Base-by-base conservation (phyloP, 1,284 basidiomycete species). In the Flammula alnicola region DNA sequence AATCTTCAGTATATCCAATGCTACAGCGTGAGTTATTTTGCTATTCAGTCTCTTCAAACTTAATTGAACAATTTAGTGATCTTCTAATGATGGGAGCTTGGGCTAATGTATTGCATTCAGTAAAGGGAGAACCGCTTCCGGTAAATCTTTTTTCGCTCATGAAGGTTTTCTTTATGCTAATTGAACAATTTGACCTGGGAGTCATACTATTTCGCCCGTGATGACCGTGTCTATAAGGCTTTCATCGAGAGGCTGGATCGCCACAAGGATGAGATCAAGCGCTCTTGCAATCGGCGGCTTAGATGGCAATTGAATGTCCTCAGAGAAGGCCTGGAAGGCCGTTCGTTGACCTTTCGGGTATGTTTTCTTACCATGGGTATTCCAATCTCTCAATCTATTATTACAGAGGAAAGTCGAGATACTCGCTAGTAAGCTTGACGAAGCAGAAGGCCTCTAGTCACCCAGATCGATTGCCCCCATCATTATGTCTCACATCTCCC, bases 181-280 rank as follows among this genome's bases (percentile, higher is more conserved):
- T 38, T 44, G 38, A 30, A 19, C 17, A 4, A 16, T 43, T 20
- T 31, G 25, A 19, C 37, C 29, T 42, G 45, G 38, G 33, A 92
- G 90, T 73, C 80, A 14, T 91, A 84, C 52, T 90, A 86, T 64
- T 92, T 92, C 60, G 89, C 89, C 48, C 80, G 89, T 27, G 89
- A 92, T 64, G 86, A 90, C 55, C 81, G 90, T 25, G 81, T 89
- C 11, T 91, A 86, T 66, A 83, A 77, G 55, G 80, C 81, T 2
- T 90, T 92, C 58, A 68, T 72, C 19, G 84, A 88, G 25, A 75
- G 79, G 30, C 51, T 88, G 12, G 78, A 87, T 39, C 62, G 68
- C 36, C 72, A 87, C 62, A 76, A 76, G 57, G 67, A 60, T 48
- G 71, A 68, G 10, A 81, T 90, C 36, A 73, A 77, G 32, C 69